These are phyloP conservation scores for Pythium dissotocum DNA, from an alignment of 352 stramenopile genomes.

Conservation along the genomic window DNA sequence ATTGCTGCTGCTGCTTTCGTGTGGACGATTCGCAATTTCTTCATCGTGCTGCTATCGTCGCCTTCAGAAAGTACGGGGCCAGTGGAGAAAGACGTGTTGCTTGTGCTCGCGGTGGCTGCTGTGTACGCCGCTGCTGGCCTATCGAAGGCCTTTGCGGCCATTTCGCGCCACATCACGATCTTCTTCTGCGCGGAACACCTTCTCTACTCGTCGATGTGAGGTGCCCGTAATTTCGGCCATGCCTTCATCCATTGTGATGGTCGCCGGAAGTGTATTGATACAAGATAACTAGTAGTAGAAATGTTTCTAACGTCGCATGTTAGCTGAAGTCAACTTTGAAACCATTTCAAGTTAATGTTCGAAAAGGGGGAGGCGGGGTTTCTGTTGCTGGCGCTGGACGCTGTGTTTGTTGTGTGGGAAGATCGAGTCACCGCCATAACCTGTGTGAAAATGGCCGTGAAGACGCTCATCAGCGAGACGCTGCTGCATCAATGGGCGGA, in stretches of 20 bases:
- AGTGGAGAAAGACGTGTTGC: slow-evolving; percentile 48
- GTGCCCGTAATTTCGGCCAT: too few relatives aligned
- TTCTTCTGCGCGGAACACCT: slow-evolving; percentile 77
- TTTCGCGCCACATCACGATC: slow-evolving; percentile 61
- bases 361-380: slow-evolving; percentile 14
- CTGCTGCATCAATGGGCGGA: slow-evolving; percentile 68
- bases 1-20: slow-evolving; percentile 46
- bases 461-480: slow-evolving; percentile 53
- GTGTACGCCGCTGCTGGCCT: slow-evolving; percentile 57
- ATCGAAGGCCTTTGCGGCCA: slow-evolving; percentile 50
- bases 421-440: slow-evolving; percentile 15
- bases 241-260: not conserved
- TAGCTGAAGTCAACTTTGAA: slow-evolving; percentile 3
- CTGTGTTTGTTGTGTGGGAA: slow-evolving; percentile 13
- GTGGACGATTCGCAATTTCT: slow-evolving; percentile 46
- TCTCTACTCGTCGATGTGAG: slow-evolving; percentile 38
- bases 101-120: slow-evolving; percentile 40
- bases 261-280: slow-evolving; percentile 25
- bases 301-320: slow-evolving; percentile 12
- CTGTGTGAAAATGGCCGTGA: slow-evolving; percentile 23
- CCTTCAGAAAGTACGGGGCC: slow-evolving; percentile 9
- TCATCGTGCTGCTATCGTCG: slow-evolving; percentile 24
- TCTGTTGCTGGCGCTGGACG: slow-evolving; percentile 14
- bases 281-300: slow-evolving; percentile 22
- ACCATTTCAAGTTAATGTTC: slow-evolving; percentile 6